Evolutionary conservation across 805 yeast species (phyloP), one percentile per base, ranked within the genome.

Genomic region (Torulaspora indica): DNA sequence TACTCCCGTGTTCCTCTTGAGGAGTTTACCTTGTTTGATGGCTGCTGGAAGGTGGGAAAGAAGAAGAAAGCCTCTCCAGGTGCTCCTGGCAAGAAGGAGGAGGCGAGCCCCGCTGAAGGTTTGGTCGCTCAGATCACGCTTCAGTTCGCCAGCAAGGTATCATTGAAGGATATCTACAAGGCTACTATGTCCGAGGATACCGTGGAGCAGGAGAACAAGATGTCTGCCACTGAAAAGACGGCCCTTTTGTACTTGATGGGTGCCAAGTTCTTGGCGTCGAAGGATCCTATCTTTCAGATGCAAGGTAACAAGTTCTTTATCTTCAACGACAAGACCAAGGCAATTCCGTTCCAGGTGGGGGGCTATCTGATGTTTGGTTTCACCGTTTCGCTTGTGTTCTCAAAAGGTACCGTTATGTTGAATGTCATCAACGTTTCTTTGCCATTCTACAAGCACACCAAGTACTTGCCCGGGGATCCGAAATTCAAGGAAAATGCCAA

Each of bases 251-350:
- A 48, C 18, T 45, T 55, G 34, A 30, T 55, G 33, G 59, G 59
- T 31, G 55, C 48, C 27, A 54, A 54, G 31, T 48, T 50, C 31
- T 20, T 54, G 33, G 40, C 40, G n/a, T 29, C 47, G 8, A 25
- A 41, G 8, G 51, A 52, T 30, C 52, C 48, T 4, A 28, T 55
- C 30, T 55, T 48, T 38, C 59, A 55, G 45, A 27, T 50, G 22
- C 47, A 54, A 23, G 55, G 58, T 45, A 55, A 54, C 30, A 54
- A 52, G 37, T 55, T 55, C 32, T 55, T 53, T 37, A 44, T 55
- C 23, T 54, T 40, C 32, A 50, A 44, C 34, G 34, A 45, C 24
- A 28, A 41, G 23, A 30, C 55, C 12, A 42, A 34, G 28, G 37
- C 57, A 2, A 43, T 35, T 8, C 44, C 48, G 15, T 55, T 55